Conservation (phyloP, 2,329 filamentous ascomycete genomes). For the Phyllosticta ampelicida region DNA sequence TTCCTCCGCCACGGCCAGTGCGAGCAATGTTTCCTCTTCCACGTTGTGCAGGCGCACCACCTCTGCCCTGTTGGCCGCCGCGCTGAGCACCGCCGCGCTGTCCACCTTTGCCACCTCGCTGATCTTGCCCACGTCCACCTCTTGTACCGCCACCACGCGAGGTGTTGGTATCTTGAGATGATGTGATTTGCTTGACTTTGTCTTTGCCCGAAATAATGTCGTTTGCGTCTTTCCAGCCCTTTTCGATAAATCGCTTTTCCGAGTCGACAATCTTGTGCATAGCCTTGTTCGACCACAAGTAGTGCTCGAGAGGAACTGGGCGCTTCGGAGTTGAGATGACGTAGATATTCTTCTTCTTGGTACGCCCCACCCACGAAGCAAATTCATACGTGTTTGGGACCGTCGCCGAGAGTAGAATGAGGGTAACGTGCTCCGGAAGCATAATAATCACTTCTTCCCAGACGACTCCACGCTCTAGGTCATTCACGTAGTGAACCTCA, state of each 20-base stretch:
- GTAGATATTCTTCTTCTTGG: slow-evolving; percentile 98
- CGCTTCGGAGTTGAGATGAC: slow-evolving; percentile 96
- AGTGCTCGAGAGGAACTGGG: slow-evolving; percentile 90
- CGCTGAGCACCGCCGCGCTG: slow-evolving; percentile 34
- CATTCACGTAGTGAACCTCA: slow-evolving; percentile 98
- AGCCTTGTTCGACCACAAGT: slow-evolving; percentile 85
- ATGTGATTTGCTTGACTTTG: slow-evolving; percentile 53
- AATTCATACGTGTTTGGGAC: slow-evolving; percentile 98
- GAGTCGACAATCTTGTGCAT: slow-evolving; percentile 92
- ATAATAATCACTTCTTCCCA: slow-evolving; percentile 99
- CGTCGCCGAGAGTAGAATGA: slow-evolving; percentile 90
- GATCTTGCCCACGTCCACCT: slow-evolving; percentile 42
- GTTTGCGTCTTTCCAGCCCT: slow-evolving; percentile 91
- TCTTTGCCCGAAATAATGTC: slow-evolving; percentile 70
- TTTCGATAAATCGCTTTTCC: slow-evolving; percentile 83
- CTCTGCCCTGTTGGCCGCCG: slow-evolving; percentile 41
- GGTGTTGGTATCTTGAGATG: slow-evolving; percentile 32
- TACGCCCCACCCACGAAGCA: slow-evolving; percentile 94
- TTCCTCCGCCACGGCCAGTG: slow-evolving; percentile 71
- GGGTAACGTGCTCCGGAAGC: slow-evolving; percentile 91
- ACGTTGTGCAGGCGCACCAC: slow-evolving; percentile 39
- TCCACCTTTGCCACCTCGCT: slow-evolving; percentile 41
- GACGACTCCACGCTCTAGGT: slow-evolving; percentile 87
- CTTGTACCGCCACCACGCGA: slow-evolving; percentile 39
- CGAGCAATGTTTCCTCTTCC: slow-evolving; percentile 80